These are phyloP conservation scores for Mollisiaceae sp. DNA, from an alignment of 2,329 filamentous ascomycete species.

Conservation along the genomic window DNA sequence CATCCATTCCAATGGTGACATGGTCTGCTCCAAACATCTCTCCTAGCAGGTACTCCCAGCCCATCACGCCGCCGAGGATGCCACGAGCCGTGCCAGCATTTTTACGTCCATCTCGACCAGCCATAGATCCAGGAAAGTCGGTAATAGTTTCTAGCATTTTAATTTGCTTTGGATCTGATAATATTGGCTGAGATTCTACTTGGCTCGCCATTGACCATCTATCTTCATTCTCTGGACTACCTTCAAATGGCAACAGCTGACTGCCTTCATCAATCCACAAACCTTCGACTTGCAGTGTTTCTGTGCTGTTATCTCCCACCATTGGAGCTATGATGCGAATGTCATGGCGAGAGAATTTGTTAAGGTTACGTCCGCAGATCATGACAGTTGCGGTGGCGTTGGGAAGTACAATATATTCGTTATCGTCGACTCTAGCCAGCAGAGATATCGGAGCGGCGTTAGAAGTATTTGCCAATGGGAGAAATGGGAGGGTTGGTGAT, in stretches of 20 bases:
- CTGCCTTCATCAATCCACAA: slow-evolving; percentile 37
- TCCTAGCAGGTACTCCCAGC: slow-evolving; percentile 45
- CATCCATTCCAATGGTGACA: slow-evolving; percentile 42
- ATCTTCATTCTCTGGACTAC: background rate
- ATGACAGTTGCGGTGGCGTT: slow-evolving; percentile 33
- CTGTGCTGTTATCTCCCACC: slow-evolving; percentile 24
- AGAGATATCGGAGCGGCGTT: slow-evolving; percentile 35
- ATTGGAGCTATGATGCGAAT: slow-evolving; percentile 39
- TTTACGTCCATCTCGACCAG: slow-evolving; percentile 24
- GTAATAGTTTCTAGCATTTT: slow-evolving; percentile 43
- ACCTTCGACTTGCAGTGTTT: slow-evolving; percentile 36
- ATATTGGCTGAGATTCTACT: background rate
- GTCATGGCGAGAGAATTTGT: slow-evolving; percentile 25
- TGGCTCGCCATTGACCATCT: background rate
- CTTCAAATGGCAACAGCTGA: slow-evolving; percentile 26
- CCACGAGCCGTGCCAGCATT: slow-evolving; percentile 19
- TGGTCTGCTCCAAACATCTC: slow-evolving; percentile 46
- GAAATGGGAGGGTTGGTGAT: slow-evolving; percentile 15
- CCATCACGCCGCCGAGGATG: slow-evolving; percentile 38
- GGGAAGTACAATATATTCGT: slow-evolving; percentile 37
- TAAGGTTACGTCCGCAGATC: slow-evolving; percentile 28
- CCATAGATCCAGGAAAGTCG: slow-evolving; percentile 38
- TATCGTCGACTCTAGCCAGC: slow-evolving; percentile 35
- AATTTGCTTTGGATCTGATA: background rate
- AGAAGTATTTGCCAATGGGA: slow-evolving; percentile 25